These are phyloP conservation scores for Pichia cabralensis DNA, from an alignment of 805 yeast genomes.

Conservation along the genomic window DNA sequence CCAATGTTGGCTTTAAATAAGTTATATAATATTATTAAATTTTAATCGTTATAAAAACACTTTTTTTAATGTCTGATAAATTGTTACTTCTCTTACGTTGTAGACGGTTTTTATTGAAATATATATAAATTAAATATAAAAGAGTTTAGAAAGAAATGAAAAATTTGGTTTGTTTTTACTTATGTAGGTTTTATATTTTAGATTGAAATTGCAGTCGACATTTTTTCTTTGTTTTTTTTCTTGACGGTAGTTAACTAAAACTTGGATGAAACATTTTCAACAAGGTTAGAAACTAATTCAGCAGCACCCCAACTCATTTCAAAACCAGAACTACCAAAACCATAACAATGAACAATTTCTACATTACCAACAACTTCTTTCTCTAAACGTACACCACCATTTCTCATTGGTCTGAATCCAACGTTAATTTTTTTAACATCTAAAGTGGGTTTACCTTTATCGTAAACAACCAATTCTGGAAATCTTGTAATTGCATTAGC, in stretches of 20 bases:
- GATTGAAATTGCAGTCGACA: too few species aligned
- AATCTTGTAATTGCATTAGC: constrained; percentile 34
- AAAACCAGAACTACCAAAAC: constrained; percentile 69
- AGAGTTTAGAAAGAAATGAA: too few species aligned
- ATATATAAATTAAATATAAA: too few species aligned
- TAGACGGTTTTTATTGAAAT: too few species aligned
- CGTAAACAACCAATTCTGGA: constrained; percentile 41
- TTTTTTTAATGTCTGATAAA: too few species aligned
- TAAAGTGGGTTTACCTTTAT: constrained; percentile 23
- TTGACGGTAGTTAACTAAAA: constrained; percentile 3
- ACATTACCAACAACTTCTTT: constrained; percentile 12
- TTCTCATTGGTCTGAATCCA: constrained; percentile 42
- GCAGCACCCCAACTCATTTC: constrained; percentile 66
- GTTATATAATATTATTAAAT: neutral
- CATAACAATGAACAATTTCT: constrained; percentile 50
- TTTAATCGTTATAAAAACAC: neutral
- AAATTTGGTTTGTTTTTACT: too few species aligned
- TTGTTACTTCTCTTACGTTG: too few species aligned
- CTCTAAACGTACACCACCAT: constrained; percentile 31
- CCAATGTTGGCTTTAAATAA: constrained; percentile 4
- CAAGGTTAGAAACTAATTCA: constrained; percentile 26
- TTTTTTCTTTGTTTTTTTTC: too few species aligned
- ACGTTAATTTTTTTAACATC: constrained; percentile 35
- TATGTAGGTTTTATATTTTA: too few species aligned
- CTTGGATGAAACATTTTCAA: constrained; percentile 11